Conservation (phyloP, 2,329 filamentous ascomycete genomes). For the Diaporthe ampelina region DNA sequence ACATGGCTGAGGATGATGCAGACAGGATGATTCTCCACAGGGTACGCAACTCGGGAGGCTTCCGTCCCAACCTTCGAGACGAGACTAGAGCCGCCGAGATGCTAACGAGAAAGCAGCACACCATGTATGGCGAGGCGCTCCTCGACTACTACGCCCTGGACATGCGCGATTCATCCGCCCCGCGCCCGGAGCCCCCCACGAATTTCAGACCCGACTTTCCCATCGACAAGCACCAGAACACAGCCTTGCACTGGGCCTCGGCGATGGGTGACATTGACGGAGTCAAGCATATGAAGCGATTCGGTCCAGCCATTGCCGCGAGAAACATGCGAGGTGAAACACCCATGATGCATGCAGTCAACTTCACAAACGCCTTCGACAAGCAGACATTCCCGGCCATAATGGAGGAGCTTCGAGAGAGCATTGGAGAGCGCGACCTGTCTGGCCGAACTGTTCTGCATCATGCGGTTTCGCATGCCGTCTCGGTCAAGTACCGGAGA, state of each 20-base stretch:
- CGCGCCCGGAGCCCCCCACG: conserved; percentile 81
- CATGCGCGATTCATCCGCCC: conserved; percentile 81
- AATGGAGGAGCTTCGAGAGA: conserved; percentile 85
- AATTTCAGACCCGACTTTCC: conserved; percentile 90
- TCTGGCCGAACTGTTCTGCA: conserved; percentile 92
- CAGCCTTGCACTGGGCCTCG: conserved; percentile 95
- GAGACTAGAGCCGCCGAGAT: background rate
- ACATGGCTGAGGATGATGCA: conserved; percentile 84
- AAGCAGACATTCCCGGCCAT: conserved; percentile 91
- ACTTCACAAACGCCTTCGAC: conserved; percentile 98
- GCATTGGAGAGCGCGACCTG: conserved; percentile 83
- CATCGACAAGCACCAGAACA: conserved; percentile 95
- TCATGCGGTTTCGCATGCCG: conserved; percentile 77
- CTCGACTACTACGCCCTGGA: conserved; percentile 96
- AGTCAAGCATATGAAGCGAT: conserved; percentile 86
- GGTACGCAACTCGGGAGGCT: conserved; percentile 22
- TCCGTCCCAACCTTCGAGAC: background rate
- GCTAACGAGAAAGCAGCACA: conserved; percentile 84
- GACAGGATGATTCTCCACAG: conserved; percentile 72
- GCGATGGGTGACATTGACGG: conserved; percentile 97
- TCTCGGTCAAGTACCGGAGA: conserved; percentile 82
- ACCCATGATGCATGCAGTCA: conserved; percentile 91
- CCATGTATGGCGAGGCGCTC: conserved; percentile 91
- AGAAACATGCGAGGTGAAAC: conserved; percentile 85
- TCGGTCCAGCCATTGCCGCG: conserved; percentile 80